phyloP scores from a whole-genome alignment of 2,329 filamentous ascomycete genomes.

The Plectosphaerella sp. region DNA sequence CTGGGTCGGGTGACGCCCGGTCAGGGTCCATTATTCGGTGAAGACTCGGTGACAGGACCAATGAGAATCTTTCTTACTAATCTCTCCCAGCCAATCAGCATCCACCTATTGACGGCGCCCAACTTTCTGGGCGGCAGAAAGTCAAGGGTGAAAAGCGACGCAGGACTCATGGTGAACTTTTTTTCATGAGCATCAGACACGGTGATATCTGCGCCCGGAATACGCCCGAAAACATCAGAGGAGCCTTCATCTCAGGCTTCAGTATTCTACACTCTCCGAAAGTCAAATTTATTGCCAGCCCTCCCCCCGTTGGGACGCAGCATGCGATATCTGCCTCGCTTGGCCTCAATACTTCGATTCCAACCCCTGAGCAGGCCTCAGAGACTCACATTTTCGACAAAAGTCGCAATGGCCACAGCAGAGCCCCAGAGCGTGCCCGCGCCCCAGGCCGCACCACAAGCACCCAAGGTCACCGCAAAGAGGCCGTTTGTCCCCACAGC shows the following conservation, averaged over 20 bases:
- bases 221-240: background rate
- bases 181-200: background rate
- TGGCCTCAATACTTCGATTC: background rate
- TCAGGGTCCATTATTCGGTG: background rate
- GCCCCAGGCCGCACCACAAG: background rate
- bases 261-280: no score
- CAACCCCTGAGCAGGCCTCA: background rate
- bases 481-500: constrained; percentile 12
- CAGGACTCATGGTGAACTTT: background rate
- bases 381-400: background rate
- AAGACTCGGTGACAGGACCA: background rate
- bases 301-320: background rate
- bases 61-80: background rate
- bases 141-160: background rate
- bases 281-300: no score
- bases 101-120: background rate
- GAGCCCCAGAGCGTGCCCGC: background rate
- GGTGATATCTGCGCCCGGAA: background rate
- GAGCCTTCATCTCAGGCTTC: no score
- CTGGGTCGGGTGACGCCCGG: no score
- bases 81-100: background rate
- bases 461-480: constrained; percentile 8
- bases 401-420: constrained; percentile 1
- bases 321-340: background rate
- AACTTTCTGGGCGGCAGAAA: background rate